phyloP scores from a whole-genome alignment of 768 basidiomycete species.

The Chalciporus sphaerocephalus region DNA sequence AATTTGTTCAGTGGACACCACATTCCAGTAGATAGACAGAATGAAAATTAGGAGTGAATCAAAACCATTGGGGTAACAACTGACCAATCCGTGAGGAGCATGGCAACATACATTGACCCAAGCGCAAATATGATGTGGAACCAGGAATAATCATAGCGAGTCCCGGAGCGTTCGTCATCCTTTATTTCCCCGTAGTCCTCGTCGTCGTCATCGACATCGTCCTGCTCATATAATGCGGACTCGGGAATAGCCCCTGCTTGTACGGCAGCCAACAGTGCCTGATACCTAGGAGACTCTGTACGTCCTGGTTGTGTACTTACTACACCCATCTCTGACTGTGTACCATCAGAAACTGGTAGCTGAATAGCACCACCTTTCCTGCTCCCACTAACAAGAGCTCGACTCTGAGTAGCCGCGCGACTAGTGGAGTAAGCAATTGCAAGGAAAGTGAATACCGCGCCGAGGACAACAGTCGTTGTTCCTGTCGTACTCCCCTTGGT shows the following conservation, averaged over 20 bases:
- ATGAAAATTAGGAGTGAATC: conserved; percentile 3
- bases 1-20: conserved; percentile 55
- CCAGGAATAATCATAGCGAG: conserved; percentile 97
- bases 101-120: conserved; percentile 96
- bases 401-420: conserved; percentile 91
- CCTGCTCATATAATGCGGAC: conserved; percentile 79
- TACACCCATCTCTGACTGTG: conserved; percentile 65
- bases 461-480: conserved; percentile 83
- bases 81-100: conserved; percentile 95
- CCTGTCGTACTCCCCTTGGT: conserved; percentile 65
- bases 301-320: conserved; percentile 81
- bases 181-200: conserved; percentile 68
- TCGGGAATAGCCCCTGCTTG: conserved; percentile 97
- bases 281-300: conserved; percentile 85
- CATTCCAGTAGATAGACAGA: conserved; percentile 49
- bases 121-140: conserved; percentile 98
- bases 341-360: conserved; percentile 49
- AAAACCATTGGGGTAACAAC: conserved; percentile 24
- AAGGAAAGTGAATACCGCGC: conserved; percentile 93
- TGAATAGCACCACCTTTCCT: conserved; percentile 63
- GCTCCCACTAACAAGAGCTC: conserved; percentile 76
- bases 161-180: conserved; percentile 92
- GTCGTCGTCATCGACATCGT: conserved; percentile 66
- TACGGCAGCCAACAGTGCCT: conserved; percentile 91
- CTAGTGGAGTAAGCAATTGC: conserved; percentile 98